Evolutionary conservation across 768 basidiomycete species (phyloP), one percentile per base, ranked within the genome.

Genomic region (Xerocomus spinulosus): DNA sequence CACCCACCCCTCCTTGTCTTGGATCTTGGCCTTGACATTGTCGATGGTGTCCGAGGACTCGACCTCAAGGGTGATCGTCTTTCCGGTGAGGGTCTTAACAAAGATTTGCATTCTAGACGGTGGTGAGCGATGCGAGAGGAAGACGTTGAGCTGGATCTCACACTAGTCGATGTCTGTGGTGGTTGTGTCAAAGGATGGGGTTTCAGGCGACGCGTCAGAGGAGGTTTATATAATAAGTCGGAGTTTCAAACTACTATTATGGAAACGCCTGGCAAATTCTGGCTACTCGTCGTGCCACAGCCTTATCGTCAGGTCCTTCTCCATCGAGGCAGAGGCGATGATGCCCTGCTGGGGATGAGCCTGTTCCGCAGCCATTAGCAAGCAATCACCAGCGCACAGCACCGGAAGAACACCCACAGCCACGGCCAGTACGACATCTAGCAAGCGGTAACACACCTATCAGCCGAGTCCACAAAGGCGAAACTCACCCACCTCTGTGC

Each of bases 261-360:
- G 12, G 56, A 55, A 54, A 9, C 9, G 26, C 15, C 37, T 51
- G 23, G 47, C 12, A 56, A 21, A 14, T 46, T 60, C 57, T 14
- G 21, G 40, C 4, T 15, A 9, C 40, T 67, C 64, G 59, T 87
- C 82, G 47, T 74, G 71, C 93, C 93, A 96, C 14, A 97, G 57
- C 44, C 84, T 77, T 58, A 97, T 87, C 5, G 82, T 83, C 51
- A 88, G 68, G 57, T 95, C 93, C 55, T 91, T 91, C 56, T 93
- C 92, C 78, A 90, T 83, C 9, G 84, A 80, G n/a, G 88, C 90
- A 4, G 91, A 90, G 7, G 91, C 93, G 52, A 97, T 85, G 46
- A 87, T 81, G 38, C 73, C 76, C 43, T 71, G 76, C 18, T 71
- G 75, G 1, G 93, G 92, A 68, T 94, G 90, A 2, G 83, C 77